Percentiles rank a stretch among this genome's conserved stretches.
phyloP scores from a whole-genome alignment of 352 stramenopile species.

The Globisporangium megalacanthum region DNA sequence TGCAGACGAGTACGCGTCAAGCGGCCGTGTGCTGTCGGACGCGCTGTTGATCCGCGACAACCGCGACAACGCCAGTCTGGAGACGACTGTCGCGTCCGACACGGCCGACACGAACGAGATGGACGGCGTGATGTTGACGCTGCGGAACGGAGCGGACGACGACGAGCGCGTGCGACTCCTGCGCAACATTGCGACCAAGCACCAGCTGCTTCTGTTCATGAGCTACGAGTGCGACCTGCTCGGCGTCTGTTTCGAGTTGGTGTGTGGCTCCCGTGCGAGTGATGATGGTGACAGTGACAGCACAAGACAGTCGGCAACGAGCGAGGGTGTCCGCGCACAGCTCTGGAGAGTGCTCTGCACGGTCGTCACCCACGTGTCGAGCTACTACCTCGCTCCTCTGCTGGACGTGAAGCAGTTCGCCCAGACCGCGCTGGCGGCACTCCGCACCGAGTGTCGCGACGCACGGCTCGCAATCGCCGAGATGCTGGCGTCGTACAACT shows the following conservation, averaged over 20 bases:
- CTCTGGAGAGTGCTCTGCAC: neutral
- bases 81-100: neutral
- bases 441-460: neutral
- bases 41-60: neutral
- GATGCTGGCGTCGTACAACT: neutral
- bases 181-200: neutral
- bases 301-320: neutral
- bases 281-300: neutral
- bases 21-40: neutral
- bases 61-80: neutral
- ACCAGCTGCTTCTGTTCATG: neutral
- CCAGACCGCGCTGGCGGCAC: neutral
- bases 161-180: neutral
- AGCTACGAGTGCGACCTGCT: neutral
- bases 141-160: neutral
- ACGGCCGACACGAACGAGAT: neutral
- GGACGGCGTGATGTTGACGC: neutral
- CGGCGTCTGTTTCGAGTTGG: neutral
- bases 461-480: neutral
- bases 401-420: neutral
- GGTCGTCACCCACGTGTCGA: neutral
- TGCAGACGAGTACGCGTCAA: neutral
- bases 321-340: neutral
- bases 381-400: neutral
- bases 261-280: too few relatives aligned